Evolutionary conservation across 768 basidiomycete species (phyloP).

Genomic region (Flagelloscypha sp.): DNA sequence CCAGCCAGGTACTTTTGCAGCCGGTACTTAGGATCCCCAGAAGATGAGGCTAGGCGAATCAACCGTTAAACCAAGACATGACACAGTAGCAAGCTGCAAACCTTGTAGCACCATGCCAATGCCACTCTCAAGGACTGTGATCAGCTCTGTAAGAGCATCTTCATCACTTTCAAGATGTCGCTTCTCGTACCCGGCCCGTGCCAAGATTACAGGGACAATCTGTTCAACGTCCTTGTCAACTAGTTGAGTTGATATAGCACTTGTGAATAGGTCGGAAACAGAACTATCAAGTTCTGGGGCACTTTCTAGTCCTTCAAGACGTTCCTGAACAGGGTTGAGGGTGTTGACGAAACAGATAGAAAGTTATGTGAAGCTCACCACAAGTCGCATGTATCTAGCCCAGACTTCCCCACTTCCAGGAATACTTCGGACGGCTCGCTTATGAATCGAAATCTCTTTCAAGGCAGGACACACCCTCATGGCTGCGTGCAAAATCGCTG

Average conservation of each 20-base stretch:
- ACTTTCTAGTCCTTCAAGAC: constrained; percentile 25
- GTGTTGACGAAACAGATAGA: constrained; percentile 1
- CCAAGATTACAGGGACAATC: constrained; percentile 52
- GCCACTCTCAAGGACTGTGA: constrained; percentile 55
- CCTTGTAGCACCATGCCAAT: constrained; percentile 55
- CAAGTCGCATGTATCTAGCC: constrained; percentile 66
- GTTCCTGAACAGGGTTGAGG: constrained; percentile 29
- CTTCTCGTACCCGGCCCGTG: constrained; percentile 58
- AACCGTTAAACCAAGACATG: constrained; percentile 1
- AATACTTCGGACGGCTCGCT: constrained; percentile 61
- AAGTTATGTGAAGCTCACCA: constrained; percentile 34
- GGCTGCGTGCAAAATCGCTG: constrained; percentile 57
- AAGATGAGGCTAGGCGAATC: constrained; percentile 39
- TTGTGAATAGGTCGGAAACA: constrained; percentile 45
- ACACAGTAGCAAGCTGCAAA: constrained; percentile 16
- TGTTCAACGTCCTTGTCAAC: constrained; percentile 57
- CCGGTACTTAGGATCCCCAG: constrained; percentile 68
- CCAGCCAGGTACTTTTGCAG: constrained; percentile 78
- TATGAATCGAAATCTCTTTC: constrained; percentile 4
- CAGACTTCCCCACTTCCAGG: constrained; percentile 73
- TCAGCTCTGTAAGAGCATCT: constrained; percentile 41
- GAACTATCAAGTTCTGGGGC: constrained; percentile 15
- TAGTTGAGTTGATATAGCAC: constrained; percentile 46
- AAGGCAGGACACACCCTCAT: constrained; percentile 36
- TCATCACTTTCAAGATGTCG: constrained; percentile 44